A percentile compares a stretch with the other conserved stretches of the same genome.
phyloP scores from a whole-genome alignment of 768 basidiomycete genomes.

The Boletus bicolor region DNA sequence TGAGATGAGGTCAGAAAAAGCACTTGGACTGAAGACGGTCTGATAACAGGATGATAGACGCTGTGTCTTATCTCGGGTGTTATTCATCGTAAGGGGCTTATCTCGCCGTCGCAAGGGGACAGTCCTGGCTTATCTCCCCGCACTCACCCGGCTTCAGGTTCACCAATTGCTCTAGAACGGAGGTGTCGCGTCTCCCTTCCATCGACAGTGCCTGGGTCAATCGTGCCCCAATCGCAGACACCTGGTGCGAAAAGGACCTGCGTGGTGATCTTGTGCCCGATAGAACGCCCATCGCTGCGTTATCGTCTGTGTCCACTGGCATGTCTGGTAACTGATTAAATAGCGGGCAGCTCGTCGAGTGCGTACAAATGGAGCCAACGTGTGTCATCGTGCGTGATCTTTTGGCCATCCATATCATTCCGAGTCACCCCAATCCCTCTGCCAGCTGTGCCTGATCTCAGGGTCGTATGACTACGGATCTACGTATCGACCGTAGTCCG shows the following conservation, averaged over 20 bases:
- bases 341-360: background rate
- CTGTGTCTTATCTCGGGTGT: conserved; percentile 18
- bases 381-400: conserved; percentile 14
- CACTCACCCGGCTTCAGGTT: conserved; percentile 13
- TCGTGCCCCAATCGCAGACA: conserved; percentile 19
- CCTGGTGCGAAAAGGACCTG: conserved; percentile 14
- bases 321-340: conserved; percentile 6
- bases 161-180: conserved; percentile 11
- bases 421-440: background rate
- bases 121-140: conserved; percentile 12
- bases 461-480: background rate
- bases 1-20: conserved; percentile 7
- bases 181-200: conserved; percentile 2
- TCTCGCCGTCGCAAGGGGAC: background rate
- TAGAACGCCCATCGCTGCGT: conserved; percentile 3
- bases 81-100: conserved; percentile 19
- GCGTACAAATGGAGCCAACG: conserved; percentile 10
- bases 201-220: conserved; percentile 12
- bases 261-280: conserved; percentile 8
- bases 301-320: background rate
- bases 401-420: background rate
- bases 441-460: conserved; percentile 8
- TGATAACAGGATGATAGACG: background rate
- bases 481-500: no score
- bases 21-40: background rate